Evolutionary conservation across 2,329 filamentous ascomycete species (phyloP).

Genomic region (Myotisia sp.): DNA sequence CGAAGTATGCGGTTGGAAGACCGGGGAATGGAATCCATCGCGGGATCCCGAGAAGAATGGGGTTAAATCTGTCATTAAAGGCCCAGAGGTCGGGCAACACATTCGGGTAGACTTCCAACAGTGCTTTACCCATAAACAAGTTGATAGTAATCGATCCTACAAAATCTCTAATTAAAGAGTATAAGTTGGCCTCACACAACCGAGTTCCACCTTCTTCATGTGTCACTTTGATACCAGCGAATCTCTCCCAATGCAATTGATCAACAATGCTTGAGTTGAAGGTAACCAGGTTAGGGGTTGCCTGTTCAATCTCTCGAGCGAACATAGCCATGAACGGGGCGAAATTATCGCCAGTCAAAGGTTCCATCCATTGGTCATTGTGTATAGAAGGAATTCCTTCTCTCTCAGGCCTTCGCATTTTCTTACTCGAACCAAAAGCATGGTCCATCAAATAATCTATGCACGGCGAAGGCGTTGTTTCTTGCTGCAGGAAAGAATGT

Average conservation of each 20-base stretch:
- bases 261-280: slow-evolving; percentile 47
- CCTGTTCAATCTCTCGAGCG: slow-evolving; percentile 28
- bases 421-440: slow-evolving; percentile 31
- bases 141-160: slow-evolving; percentile 36
- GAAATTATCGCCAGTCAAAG: slow-evolving; percentile 36
- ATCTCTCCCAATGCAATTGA: slow-evolving; percentile 48
- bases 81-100: slow-evolving; percentile 42
- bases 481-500: slow-evolving; percentile 23
- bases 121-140: slow-evolving; percentile 39
- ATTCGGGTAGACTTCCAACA: slow-evolving; percentile 38
- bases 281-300: slow-evolving; percentile 43
- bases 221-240: slow-evolving; percentile 30
- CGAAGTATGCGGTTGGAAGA: slow-evolving; percentile 35
- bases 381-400: slow-evolving; percentile 19
- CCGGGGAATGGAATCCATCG: slow-evolving; percentile 41
- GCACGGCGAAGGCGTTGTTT: slow-evolving; percentile 18
- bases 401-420: slow-evolving; percentile 23
- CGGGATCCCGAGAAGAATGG: slow-evolving; percentile 42
- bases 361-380: slow-evolving; percentile 25
- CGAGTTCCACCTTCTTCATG: slow-evolving; percentile 26
- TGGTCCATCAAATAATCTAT: slow-evolving; percentile 25
- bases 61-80: slow-evolving; percentile 41
- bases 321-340: slow-evolving; percentile 29
- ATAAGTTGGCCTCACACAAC: slow-evolving; percentile 39
- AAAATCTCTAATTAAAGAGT: slow-evolving; percentile 42